Percentiles rank a stretch among this genome's conserved stretches.
Evolutionary conservation across 768 basidiomycete genomes (phyloP).

Genomic region (Dioszegia aurantiaca): DNA sequence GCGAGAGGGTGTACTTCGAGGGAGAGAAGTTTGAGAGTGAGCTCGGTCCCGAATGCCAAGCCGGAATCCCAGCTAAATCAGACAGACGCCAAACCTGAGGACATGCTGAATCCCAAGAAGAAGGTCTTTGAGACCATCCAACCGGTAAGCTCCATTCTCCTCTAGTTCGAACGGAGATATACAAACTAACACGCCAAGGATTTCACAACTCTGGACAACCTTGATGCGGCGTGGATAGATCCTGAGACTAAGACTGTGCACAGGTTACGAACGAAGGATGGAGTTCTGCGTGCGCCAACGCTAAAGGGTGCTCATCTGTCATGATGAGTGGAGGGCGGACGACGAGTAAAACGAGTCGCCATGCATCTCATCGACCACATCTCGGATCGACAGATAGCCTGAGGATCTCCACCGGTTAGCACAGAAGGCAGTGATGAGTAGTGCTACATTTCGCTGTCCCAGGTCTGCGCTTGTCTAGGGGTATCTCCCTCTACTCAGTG

Average conservation of each 20-base stretch:
- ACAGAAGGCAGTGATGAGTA: conserved; percentile 7
- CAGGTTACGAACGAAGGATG: conserved; percentile 76
- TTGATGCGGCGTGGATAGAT: conserved; percentile 91
- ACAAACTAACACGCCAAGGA: conserved; percentile 54
- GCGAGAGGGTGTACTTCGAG: conserved; percentile 93
- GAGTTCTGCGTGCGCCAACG: conserved; percentile 73
- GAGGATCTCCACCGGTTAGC: no score
- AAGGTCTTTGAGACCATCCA: conserved; percentile 98
- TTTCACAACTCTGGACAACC: conserved; percentile 81
- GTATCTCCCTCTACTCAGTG: no score
- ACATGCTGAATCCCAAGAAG: conserved; percentile 95
- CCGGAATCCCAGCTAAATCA: conserved; percentile 43
- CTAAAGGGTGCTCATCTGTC: conserved; percentile 90
- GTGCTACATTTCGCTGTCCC: conserved; percentile 12
- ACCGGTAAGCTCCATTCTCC: conserved; percentile 60
- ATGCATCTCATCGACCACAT: no score
- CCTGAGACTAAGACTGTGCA: conserved; percentile 73
- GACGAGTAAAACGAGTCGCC: no score
- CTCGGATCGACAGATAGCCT: no score
- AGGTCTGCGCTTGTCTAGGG: no score
- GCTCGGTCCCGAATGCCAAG: neutral
- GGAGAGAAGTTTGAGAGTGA: conserved; percentile 78
- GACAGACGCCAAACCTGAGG: conserved; percentile 60
- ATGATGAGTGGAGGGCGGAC: no score
- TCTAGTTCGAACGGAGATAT: neutral